Evolutionary conservation across 306 rosid species (phyloP).

Genomic region (Trifolium subterraneum): DNA sequence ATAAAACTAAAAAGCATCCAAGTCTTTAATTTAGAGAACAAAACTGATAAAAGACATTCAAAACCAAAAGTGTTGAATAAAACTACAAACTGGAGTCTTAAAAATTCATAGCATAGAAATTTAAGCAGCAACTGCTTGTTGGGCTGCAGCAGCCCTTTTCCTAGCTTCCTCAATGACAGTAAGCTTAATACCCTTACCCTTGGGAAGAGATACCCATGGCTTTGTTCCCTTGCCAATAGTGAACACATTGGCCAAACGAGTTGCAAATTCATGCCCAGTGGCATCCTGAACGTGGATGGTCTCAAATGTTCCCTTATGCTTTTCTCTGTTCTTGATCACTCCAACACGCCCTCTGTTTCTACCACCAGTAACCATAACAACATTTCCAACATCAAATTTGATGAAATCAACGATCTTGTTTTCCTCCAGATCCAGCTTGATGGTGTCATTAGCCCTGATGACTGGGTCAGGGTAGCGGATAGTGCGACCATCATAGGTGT

Average conservation of each 20-base stretch:
- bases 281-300: slow-evolving; percentile 41
- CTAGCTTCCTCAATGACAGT: slow-evolving; percentile 79
- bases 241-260: slow-evolving; percentile 74
- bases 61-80: slow-evolving; percentile 1
- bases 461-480: slow-evolving; percentile 89
- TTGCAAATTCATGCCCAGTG: slow-evolving; percentile 72
- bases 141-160: slow-evolving; percentile 67
- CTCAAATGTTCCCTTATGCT: slow-evolving; percentile 5
- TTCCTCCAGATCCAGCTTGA: slow-evolving; percentile 74
- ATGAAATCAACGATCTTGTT: slow-evolving; percentile 72
- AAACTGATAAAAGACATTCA: background rate
- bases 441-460: slow-evolving; percentile 82
- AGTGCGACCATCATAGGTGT: slow-evolving; percentile 86
- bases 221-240: slow-evolving; percentile 75
- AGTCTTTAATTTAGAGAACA: background rate
- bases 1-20: background rate
- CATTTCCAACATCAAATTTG: slow-evolving; percentile 79
- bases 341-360: slow-evolving; percentile 63
- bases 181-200: slow-evolving; percentile 87
- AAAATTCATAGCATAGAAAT: background rate
- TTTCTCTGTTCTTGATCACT: slow-evolving; percentile 14
- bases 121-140: slow-evolving; percentile 62
- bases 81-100: background rate
- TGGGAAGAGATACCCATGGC: slow-evolving; percentile 72
- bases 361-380: slow-evolving; percentile 84